Base-by-base conservation (phyloP, 2,329 filamentous ascomycete genomes). In the Alternaria triticina region DNA sequence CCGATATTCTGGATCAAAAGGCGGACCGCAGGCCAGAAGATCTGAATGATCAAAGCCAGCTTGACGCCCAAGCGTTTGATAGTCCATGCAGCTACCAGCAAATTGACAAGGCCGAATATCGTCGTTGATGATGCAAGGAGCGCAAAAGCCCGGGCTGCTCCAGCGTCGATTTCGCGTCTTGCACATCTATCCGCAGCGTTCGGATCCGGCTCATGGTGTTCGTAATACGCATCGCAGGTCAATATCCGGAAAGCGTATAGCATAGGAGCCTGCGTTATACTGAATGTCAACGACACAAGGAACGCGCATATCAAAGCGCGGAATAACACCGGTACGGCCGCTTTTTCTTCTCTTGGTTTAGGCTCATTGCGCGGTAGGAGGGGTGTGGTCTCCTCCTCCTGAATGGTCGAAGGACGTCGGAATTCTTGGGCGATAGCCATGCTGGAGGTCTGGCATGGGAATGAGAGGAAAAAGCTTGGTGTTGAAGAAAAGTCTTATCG, bases 221-320 rank as follows among this genome's bases (percentile, higher is more conserved):
- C 80, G 77, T 92, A 93, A 75, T 88, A 93, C 55, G 86, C 85
- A 58, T 92, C 88, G 77, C 90, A 93, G 54, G 88, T 88, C 89
- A 92, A 92, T 2, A 91, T 74, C 61, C 89, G 88, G 70, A 92
- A 91, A 23, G 90, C 88, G 76, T 90, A 91, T 49, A 91, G 77
- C 6, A 86, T 74, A 8, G 83, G 83, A 5, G 85, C 83, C 71
- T 85, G 83, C 0, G 84, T 86, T 20, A 85, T 82, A 20, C 81
- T 77, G 70, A 86, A 85, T 6, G 82, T 83, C 33, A 85, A 69
- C 5, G 83, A 88, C 57, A 90, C 86, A 15, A 90, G 78, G 70
- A 90, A 90, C 7, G 86, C 87, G 60, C 86, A 86, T 46, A 90
- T 72, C 36, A 90, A 77, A 46, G 88, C 83, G 12, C 84, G 82